Conservation (phyloP, 768 basidiomycete genomes). For the Amanita molliuscula region DNA sequence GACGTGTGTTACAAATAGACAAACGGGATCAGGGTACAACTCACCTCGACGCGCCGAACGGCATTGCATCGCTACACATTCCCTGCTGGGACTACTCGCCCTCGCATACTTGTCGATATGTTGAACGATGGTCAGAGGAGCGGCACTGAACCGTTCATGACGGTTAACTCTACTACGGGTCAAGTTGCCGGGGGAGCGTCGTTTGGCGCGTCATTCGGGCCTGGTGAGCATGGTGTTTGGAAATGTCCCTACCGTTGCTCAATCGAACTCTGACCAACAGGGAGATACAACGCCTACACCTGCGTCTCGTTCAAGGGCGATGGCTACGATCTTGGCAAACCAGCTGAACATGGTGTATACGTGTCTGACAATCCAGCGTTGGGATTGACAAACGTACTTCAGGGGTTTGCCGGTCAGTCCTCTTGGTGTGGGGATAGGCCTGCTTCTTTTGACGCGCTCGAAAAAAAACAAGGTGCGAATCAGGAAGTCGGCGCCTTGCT, state of each 20-base stretch:
- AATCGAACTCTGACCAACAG: slow-evolving; percentile 10
- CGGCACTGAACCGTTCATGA: slow-evolving; percentile 35
- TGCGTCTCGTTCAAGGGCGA: slow-evolving; percentile 54
- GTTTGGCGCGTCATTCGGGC: slow-evolving; percentile 51
- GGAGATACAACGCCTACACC: slow-evolving; percentile 44
- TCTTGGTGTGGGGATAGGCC: not conserved
- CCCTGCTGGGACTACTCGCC: slow-evolving; percentile 32
- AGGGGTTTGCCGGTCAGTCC: slow-evolving; percentile 37
- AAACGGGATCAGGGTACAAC: slow-evolving; percentile 44
- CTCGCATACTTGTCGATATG: slow-evolving; percentile 49
- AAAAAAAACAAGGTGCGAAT: not conserved
- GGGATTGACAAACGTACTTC: slow-evolving; percentile 32
- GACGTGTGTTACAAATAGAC: slow-evolving; percentile 22
- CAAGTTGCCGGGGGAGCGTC: slow-evolving; percentile 37
- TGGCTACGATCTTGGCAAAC: slow-evolving; percentile 32
- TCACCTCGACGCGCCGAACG: slow-evolving; percentile 48
- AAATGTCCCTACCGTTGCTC: not conserved
- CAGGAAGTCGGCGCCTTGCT: slow-evolving; percentile 38
- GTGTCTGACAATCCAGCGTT: slow-evolving; percentile 36
- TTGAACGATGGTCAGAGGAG: slow-evolving; percentile 52
- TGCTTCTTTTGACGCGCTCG: not conserved
- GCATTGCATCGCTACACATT: slow-evolving; percentile 53
- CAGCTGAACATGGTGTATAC: slow-evolving; percentile 48
- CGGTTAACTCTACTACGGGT: slow-evolving; percentile 36
- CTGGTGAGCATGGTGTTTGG: slow-evolving; percentile 17